Conservation (phyloP, 2,329 filamentous ascomycete genomes). For the Aureobasidium sp. region DNA sequence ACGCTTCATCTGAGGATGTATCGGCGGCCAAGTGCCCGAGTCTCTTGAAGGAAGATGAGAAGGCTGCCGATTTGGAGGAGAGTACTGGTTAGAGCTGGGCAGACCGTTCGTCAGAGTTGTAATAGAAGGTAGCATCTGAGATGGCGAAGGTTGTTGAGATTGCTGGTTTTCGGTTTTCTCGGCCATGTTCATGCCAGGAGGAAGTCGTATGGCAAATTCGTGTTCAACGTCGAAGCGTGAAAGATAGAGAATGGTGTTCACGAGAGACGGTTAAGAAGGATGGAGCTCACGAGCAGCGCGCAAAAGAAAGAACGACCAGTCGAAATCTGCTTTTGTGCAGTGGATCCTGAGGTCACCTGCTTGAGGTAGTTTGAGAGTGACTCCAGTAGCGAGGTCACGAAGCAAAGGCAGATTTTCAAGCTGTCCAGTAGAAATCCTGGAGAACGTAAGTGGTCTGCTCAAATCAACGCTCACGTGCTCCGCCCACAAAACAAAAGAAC, state of each 20-base stretch:
- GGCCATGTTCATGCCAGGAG: constrained; percentile 14
- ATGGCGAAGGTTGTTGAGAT: constrained; percentile 17
- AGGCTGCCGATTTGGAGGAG: constrained; percentile 24
- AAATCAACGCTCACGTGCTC: constrained; percentile 10
- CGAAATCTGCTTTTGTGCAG: constrained; percentile 7
- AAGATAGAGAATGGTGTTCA: constrained; percentile 1
- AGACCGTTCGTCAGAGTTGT: constrained; percentile 31
- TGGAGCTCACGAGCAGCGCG: background rate
- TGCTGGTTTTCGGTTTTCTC: constrained; percentile 12
- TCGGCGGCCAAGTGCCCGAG: constrained; percentile 30
- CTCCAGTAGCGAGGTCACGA: constrained; percentile 8
- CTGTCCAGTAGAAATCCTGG: constrained; percentile 13
- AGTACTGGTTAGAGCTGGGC: constrained; percentile 24
- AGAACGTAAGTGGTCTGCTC: constrained; percentile 8
- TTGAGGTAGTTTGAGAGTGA: constrained; percentile 9
- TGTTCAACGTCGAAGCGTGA: constrained; percentile 13
- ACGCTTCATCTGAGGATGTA: constrained; percentile 31
- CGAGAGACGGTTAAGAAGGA: constrained; percentile 7
- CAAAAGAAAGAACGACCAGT: background rate
- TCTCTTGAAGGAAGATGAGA: constrained; percentile 28
- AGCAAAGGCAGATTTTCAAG: constrained; percentile 9
- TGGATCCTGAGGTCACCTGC: constrained; percentile 9
- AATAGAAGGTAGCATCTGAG: constrained; percentile 28
- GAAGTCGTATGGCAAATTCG: background rate
- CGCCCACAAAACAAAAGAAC: background rate